A percentile compares a stretch with the other conserved stretches of the same genome.
These are phyloP conservation scores for Malassezia sp. DNA, from an alignment of 1,284 basidiomycete genomes.

Conservation along the genomic window DNA sequence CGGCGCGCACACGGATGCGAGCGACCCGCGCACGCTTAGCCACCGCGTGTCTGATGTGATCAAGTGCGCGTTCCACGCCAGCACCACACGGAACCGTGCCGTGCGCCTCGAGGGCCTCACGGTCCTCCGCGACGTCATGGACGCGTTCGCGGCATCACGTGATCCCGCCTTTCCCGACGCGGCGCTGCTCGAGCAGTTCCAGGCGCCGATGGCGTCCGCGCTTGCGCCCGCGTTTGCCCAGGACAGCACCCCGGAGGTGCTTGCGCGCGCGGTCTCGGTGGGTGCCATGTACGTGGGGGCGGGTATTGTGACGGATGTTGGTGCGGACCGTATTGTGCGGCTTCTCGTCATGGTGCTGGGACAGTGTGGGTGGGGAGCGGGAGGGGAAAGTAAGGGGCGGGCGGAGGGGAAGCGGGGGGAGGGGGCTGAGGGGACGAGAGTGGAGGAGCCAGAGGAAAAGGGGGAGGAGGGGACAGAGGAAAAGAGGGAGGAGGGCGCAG, in stretches of 20 bases:
- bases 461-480: too few relatives aligned
- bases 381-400: too few relatives aligned
- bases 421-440: too few relatives aligned
- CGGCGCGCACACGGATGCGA: conserved; percentile 54
- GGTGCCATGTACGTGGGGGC: conserved; percentile 91
- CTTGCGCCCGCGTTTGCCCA: conserved; percentile 91
- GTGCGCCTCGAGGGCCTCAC: conserved; percentile 85
- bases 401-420: too few relatives aligned
- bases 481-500: not conserved
- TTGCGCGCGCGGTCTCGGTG: conserved; percentile 80
- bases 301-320: conserved; percentile 69
- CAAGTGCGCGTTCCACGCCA: conserved; percentile 93
- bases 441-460: too few relatives aligned
- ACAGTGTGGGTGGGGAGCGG: too few relatives aligned
- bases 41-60: conserved; percentile 81
- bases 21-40: conserved; percentile 54
- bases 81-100: conserved; percentile 85
- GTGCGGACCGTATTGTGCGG: conserved; percentile 90
- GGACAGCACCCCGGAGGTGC: conserved; percentile 87
- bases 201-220: conserved; percentile 93
- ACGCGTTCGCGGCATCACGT: conserved; percentile 73
- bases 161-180: conserved; percentile 88
- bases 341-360: conserved; percentile 64
- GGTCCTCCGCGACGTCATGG: conserved; percentile 80
- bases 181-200: conserved; percentile 88